phyloP scores from a whole-genome alignment of 441 rosid genomes.

The Pelargonium citronellum region DNA sequence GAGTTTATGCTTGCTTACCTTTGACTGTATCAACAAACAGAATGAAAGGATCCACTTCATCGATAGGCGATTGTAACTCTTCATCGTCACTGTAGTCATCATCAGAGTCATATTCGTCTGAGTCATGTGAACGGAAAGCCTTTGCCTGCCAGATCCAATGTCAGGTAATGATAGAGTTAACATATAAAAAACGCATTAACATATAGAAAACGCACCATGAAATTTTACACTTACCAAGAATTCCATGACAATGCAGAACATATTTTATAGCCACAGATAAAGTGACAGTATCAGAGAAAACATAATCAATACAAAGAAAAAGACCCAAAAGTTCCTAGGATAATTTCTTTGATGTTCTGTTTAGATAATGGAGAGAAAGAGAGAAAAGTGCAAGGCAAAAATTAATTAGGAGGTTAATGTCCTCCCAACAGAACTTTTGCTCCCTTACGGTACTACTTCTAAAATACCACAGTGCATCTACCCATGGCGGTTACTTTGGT shows the following conservation, averaged over 20 bases:
- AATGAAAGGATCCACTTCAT: constrained; percentile 90
- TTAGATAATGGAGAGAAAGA: too few species aligned
- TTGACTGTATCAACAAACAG: constrained; percentile 79
- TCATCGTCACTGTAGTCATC: constrained; percentile 85
- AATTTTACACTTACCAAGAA: background rate
- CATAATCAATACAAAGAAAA: too few species aligned
- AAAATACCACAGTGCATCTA: too few species aligned
- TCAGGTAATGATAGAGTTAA: constrained; percentile 8
- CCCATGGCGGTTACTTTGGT: background rate
- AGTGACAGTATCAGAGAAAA: too few species aligned
- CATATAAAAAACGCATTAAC: too few species aligned
- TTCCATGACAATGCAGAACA: background rate
- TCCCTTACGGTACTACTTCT: too few species aligned
- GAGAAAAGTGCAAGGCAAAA: too few species aligned
- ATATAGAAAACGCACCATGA: background rate
- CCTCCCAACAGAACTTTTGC: too few species aligned
- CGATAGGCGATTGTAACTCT: constrained; percentile 88
- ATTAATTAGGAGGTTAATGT: too few species aligned
- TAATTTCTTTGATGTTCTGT: too few species aligned
- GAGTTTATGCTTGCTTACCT: constrained; percentile 36
- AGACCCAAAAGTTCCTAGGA: too few species aligned
- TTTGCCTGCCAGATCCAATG: constrained; percentile 46
- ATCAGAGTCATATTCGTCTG: constrained; percentile 65
- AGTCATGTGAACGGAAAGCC: constrained; percentile 61
- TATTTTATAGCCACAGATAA: background rate